Base-by-base conservation (phyloP, 139 green algal species). In the Volvox reticuliferus region DNA sequence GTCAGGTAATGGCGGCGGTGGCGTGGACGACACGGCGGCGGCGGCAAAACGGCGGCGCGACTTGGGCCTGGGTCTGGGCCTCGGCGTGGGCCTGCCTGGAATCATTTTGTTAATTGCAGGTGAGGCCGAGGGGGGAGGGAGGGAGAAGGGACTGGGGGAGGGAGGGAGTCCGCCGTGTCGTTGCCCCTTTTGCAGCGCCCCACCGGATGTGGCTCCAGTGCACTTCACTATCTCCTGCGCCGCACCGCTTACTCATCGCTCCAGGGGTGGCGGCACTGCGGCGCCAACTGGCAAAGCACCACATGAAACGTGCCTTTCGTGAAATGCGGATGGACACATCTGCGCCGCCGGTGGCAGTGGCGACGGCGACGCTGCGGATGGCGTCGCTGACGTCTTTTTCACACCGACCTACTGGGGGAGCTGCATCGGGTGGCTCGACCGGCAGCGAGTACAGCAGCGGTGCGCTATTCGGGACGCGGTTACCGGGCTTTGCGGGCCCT, bases 21-120 rank as follows among this genome's bases (percentile, higher is more conserved):
- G 63, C 19, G 63, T 26, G 12, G 65, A 67, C 12, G 63, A 24
- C 2, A 55, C 22, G 1, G 55, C 26, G n/a, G n/a, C 12, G 1
- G 82, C 33, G 1, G 63, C 35, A 0, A 36, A 68, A 22, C 6
- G 18, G n/a, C 35, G 36, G 36, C 83, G 67, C 24, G 28, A 89
- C 83, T 37, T 89, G 83, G 83, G 18, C 12, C 35, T 89, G 67
- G 83, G 83, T 12, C 83, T 89, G 83, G 83, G 83, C 9, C 68
- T 89, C 65, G 83, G 83, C 35, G 83, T 89, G 35, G 85, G 85
- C 37, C 85, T 82, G 67, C 69, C 69, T 0, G 44, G 37, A 12
- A 19, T 82, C 1, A 79, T 89, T 1, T 12, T 89, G 33, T 26
- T 82, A 14, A 30, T 89, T 1, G 85, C 69, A 73, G 69, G 85